A percentile compares a stretch with the other conserved stretches of the same genome.
These are phyloP conservation scores for Cinchona pubescens DNA, from an alignment of 257 asterid species.

Conservation along the genomic window DNA sequence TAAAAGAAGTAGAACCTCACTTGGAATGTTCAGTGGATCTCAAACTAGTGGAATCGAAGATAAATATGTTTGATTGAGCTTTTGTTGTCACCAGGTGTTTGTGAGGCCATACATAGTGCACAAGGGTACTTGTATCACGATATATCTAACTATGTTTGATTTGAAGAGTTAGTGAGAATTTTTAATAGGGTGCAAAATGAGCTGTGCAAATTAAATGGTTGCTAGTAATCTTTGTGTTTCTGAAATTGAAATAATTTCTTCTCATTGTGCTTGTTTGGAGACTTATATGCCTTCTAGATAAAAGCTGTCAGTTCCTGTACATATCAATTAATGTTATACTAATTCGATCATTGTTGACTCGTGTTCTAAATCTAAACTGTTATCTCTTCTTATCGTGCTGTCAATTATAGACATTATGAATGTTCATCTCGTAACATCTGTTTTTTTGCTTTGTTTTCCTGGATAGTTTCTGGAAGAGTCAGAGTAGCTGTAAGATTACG, in stretches of 20 bases:
- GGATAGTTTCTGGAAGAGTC: conserved; percentile 88
- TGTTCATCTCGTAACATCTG: not conserved
- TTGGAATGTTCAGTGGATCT: not conserved
- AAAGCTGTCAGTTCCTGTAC: not conserved
- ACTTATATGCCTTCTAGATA: not conserved
- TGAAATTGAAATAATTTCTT: no score
- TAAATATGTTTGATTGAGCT: not conserved
- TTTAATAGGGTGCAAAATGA: not conserved
- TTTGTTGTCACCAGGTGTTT: not conserved
- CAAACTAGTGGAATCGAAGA: not conserved
- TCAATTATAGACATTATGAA: not conserved
- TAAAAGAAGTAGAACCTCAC: not conserved
- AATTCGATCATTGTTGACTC: not conserved
- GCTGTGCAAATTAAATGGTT: not conserved
- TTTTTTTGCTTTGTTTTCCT: conserved; percentile 18
- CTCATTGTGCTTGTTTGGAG: not conserved
- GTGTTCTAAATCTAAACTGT: no score
- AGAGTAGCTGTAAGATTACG: conserved; percentile 93
- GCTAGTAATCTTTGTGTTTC: not conserved
- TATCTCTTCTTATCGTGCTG: not conserved
- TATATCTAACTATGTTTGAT: not conserved
- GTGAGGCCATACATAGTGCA: not conserved
- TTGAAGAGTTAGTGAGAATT: not conserved
- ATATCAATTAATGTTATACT: not conserved
- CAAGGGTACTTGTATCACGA: not conserved